These are phyloP conservation scores for Starmerella riodocensis DNA, from an alignment of 805 yeast species.

Conservation along the genomic window DNA sequence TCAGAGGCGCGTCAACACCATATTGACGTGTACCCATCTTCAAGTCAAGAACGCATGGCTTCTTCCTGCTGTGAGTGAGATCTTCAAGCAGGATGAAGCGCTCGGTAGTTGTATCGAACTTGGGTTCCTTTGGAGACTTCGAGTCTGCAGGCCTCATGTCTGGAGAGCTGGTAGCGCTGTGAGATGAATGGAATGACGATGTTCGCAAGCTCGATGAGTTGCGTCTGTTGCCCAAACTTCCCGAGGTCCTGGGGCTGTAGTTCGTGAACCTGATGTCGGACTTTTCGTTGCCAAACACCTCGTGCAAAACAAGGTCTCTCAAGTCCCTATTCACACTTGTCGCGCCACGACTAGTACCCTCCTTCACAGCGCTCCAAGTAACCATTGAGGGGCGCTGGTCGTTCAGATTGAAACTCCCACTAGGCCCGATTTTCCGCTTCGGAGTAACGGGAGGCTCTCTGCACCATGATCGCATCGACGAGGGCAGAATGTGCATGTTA, in stretches of 20 bases:
- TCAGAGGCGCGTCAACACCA: constrained; percentile 74
- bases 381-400: constrained; percentile 22
- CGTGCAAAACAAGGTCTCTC: constrained; percentile 56
- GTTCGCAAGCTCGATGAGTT: background rate
- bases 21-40: constrained; percentile 98
- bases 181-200: background rate
- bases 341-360: constrained; percentile 32
- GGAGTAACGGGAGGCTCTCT: background rate
- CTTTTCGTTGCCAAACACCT: constrained; percentile 47
- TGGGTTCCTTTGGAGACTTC: background rate
- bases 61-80: constrained; percentile 63
- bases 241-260: background rate
- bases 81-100: constrained; percentile 82
- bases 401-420: constrained; percentile 19
- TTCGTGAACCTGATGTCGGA: background rate
- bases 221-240: background rate
- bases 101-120: constrained; percentile 42
- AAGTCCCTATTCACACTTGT: constrained; percentile 59
- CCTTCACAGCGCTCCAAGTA: constrained; percentile 14
- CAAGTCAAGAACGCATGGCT: constrained; percentile 85
- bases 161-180: constrained; percentile 1
- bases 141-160: background rate
- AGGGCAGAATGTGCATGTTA: constrained; percentile 82
- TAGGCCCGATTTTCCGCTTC: constrained; percentile 9
- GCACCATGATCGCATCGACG: constrained; percentile 34